Conservation (phyloP, 306 rosid genomes). For the Echinosophora koreensis region DNA sequence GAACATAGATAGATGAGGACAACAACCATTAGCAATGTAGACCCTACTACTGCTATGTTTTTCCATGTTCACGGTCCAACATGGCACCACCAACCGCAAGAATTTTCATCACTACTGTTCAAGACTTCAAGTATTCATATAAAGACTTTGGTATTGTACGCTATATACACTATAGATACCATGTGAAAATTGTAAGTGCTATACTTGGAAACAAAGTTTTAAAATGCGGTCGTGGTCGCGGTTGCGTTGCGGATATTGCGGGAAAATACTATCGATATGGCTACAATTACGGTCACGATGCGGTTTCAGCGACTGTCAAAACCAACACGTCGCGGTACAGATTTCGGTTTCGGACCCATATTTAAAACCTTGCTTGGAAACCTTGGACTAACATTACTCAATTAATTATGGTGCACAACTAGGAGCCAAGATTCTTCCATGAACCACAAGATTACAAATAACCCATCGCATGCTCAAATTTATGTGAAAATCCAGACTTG, state of each 20-base stretch:
- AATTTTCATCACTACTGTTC: constrained; percentile 32
- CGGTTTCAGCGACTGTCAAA: too few relatives aligned
- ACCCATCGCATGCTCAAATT: not conserved
- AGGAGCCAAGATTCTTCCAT: not conserved
- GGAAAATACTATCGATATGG: too few relatives aligned
- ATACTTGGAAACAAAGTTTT: not conserved
- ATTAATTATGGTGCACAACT: not conserved
- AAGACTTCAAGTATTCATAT: constrained; percentile 22
- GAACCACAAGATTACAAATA: not conserved
- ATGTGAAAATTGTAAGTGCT: not conserved
- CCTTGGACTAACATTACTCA: too few relatives aligned
- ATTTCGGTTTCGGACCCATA: too few relatives aligned
- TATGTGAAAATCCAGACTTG: not conserved
- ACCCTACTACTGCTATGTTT: constrained; percentile 35
- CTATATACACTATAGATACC: not conserved
- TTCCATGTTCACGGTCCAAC: constrained; percentile 30
- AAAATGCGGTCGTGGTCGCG: too few relatives aligned
- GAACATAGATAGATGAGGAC: constrained; percentile 10
- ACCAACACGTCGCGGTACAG: too few relatives aligned
- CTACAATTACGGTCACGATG: too few relatives aligned
- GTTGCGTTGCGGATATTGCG: too few relatives aligned
- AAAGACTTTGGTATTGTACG: not conserved
- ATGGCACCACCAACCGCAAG: constrained; percentile 33
- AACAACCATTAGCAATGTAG: constrained; percentile 32
- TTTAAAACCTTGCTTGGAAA: too few relatives aligned